Percentiles rank a stretch among this genome's conserved stretches.
These are phyloP conservation scores for Aspergillus luchuensis DNA, from an alignment of 2,329 filamentous ascomycete species.

Conservation along the genomic window DNA sequence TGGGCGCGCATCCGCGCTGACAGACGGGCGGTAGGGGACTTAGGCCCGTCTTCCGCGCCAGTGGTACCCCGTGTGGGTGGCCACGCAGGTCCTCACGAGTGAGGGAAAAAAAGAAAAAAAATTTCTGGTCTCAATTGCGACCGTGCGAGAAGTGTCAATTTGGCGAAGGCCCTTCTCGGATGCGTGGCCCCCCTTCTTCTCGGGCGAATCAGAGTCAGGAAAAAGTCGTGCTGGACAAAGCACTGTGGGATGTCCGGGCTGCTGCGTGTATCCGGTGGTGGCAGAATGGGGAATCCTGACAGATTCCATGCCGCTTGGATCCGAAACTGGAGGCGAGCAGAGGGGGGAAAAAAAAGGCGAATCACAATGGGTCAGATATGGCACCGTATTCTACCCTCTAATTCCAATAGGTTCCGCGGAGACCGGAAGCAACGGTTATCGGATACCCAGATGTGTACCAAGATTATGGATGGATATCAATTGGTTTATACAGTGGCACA, in stretches of 20 bases:
- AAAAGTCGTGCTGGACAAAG: constrained; percentile 9
- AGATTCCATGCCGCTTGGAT: not conserved
- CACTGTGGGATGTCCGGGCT: constrained; percentile 7
- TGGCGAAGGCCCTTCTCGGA: constrained; percentile 2
- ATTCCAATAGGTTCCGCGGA: constrained; percentile 5
- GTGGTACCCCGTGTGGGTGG: constrained; percentile 6
- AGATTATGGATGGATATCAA: not conserved
- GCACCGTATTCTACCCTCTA: not conserved
- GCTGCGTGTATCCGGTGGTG: constrained; percentile 3
- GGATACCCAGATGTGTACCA: not conserved
- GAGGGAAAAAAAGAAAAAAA: not conserved
- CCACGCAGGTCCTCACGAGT: constrained; percentile 9
- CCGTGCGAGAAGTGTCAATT: constrained; percentile 11
- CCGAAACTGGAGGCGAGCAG: not conserved
- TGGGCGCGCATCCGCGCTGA: constrained; percentile 26
- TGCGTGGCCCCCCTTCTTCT: constrained; percentile 7
- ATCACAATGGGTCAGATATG: not conserved
- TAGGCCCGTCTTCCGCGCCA: constrained; percentile 15
- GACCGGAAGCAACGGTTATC: constrained; percentile 5
- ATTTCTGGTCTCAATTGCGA: not conserved
- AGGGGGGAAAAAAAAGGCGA: not conserved
- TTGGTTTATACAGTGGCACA: not conserved
- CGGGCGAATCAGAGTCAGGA: constrained; percentile 16
- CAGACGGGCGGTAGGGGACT: constrained; percentile 28
- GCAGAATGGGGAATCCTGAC: not conserved